A percentile compares a stretch with the other conserved stretches of the same genome.
Conservation (phyloP, 495 filamentous ascomycete genomes). For the Xanthoparmelia taractica region DNA sequence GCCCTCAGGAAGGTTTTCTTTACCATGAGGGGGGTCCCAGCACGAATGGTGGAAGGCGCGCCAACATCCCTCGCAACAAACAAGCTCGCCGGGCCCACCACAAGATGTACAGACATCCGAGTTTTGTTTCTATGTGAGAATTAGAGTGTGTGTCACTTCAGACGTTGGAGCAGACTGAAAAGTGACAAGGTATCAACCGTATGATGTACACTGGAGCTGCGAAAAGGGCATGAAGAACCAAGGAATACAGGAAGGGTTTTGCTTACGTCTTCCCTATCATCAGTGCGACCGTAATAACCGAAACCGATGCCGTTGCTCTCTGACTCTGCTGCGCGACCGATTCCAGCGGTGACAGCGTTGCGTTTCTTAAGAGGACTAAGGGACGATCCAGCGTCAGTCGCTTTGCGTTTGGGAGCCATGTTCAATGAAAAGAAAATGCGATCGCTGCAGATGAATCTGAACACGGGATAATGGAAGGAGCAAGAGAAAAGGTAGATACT, state of each 20-base stretch:
- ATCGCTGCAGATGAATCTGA: background rate
- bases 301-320: slow-evolving; percentile 33
- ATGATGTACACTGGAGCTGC: background rate
- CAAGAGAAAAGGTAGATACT: background rate
- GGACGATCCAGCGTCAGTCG: slow-evolving; percentile 10
- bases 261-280: slow-evolving; percentile 37
- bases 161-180: background rate
- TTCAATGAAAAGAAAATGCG: background rate
- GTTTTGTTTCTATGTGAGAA: slow-evolving; percentile 49
- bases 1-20: slow-evolving; percentile 54
- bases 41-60: slow-evolving; percentile 83
- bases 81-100: slow-evolving; percentile 66
- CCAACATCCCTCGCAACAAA: slow-evolving; percentile 89
- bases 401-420: slow-evolving; percentile 6
- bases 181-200: background rate
- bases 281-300: slow-evolving; percentile 15
- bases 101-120: slow-evolving; percentile 83
- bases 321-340: slow-evolving; percentile 31
- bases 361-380: slow-evolving; percentile 37
- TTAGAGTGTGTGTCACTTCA: background rate
- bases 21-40: slow-evolving; percentile 66
- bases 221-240: background rate
- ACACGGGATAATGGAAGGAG: background rate
- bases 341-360: slow-evolving; percentile 31
- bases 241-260: slow-evolving; percentile 16